Base-by-base conservation (phyloP, 495 filamentous ascomycete genomes). In the Poronia punctata region DNA sequence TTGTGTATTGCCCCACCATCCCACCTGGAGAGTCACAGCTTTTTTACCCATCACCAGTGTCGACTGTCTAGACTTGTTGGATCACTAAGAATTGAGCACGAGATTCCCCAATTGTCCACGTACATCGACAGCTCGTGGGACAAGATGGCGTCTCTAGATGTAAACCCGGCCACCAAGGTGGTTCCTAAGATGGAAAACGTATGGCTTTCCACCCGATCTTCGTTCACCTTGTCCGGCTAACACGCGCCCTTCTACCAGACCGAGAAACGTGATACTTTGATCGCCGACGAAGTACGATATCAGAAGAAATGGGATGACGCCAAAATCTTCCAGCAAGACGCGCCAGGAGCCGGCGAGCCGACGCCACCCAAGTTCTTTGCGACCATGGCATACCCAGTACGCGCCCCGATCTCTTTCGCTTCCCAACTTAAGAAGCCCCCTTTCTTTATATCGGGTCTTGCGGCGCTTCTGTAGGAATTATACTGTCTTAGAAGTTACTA, bases 281-380 rank as follows among this genome's bases (percentile, higher is more conserved):
- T 95, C 46, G 79, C 78, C 26, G 80, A 83, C 45, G 92, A 98
- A 67, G 92, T 92, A 72, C 88, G 84, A 65, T 96, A 92, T 65
- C 92, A 96, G 65, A 64, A 71, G 49, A 68, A 76, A 76, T 97
- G 92, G 92, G 77, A 80, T 55, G 73, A 86, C 22, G 67, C 80
- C 43, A 67, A 73, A 38, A 64, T 94, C 38, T 96, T 97, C 78
- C 74, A 96, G 60, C 72, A 80, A 46, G 69, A 95, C 64, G 88
- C 90, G 5, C 90, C 90, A 8, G 74, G 74, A 18, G 68, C 71
- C 23, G 88, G 94, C 50, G 72, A 84, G 25, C 86, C 88, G 30
- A 82, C 82, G 60, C 51, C 64, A 22, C 90, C 90, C 52, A 96
- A 96, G 69, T 94, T 84, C 68, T 89, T 93, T 52, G 89, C 82